A percentile compares a stretch with the other conserved stretches of the same genome.
Conservation (phyloP, 306 rosid species). For the Sesbania bispinosa region DNA sequence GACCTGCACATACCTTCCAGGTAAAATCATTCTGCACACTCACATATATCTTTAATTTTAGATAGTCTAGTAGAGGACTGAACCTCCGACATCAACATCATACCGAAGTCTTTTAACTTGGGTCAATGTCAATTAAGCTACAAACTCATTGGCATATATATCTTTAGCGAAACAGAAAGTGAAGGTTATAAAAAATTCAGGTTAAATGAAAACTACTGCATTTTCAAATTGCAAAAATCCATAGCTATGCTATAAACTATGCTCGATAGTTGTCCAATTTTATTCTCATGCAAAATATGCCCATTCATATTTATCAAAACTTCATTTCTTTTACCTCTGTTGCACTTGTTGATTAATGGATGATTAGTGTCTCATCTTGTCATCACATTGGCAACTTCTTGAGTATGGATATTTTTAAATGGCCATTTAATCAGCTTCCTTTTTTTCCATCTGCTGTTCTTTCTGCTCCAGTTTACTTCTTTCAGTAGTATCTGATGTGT, state of each 20-base stretch:
- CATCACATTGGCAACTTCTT: background rate
- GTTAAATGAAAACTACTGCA: background rate
- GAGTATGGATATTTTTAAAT: slow-evolving; percentile 1
- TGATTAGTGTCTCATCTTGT: background rate
- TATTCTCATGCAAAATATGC: background rate
- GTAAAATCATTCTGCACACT: slow-evolving; percentile 40
- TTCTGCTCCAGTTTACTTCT: slow-evolving; percentile 7
- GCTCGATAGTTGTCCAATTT: background rate
- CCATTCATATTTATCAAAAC: too few species aligned
- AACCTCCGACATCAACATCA: slow-evolving; percentile 11
- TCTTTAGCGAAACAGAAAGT: background rate
- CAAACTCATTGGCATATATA: background rate
- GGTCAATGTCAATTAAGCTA: background rate
- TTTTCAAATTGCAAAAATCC: background rate
- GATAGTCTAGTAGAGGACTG: background rate
- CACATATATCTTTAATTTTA: too few species aligned
- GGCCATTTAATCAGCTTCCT: background rate
- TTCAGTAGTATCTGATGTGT: slow-evolving; percentile 12
- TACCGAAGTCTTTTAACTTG: background rate
- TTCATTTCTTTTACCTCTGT: too few species aligned
- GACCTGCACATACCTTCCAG: slow-evolving; percentile 65
- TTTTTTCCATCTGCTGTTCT: background rate
- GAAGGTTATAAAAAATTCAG: background rate
- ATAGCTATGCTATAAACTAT: background rate
- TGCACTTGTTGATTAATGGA: slow-evolving; percentile 6